A percentile compares a stretch with the other conserved stretches of the same genome.
Conservation (phyloP, 306 rosid species). For the Arachis stenosperma region DNA sequence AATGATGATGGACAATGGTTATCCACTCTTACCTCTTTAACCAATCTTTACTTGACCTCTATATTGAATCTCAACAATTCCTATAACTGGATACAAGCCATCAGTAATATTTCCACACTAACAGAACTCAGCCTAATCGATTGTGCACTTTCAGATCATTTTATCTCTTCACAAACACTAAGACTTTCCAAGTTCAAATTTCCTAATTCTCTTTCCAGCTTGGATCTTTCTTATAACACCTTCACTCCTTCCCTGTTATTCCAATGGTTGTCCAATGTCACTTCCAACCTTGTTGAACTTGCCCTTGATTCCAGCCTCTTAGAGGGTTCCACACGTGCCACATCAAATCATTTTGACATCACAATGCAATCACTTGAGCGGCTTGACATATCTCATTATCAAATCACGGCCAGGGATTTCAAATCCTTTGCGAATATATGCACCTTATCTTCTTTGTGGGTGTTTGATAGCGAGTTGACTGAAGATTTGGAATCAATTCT, state of each 20-base stretch:
- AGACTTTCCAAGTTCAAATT: constrained; percentile 1
- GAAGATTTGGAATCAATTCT: background rate
- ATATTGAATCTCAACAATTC: constrained; percentile 14
- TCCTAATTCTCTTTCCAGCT: constrained; percentile 15
- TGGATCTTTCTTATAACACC: background rate
- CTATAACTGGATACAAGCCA: background rate
- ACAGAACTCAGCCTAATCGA: background rate
- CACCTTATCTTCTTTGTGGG: background rate
- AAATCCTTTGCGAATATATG: background rate
- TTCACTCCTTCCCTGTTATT: constrained; percentile 30
- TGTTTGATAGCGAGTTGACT: background rate
- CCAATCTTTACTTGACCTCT: constrained; percentile 9
- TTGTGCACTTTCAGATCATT: constrained; percentile 35
- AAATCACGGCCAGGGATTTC: background rate
- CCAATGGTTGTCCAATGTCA: constrained; percentile 36
- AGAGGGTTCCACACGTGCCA: background rate
- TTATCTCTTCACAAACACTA: background rate
- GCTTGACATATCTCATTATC: background rate
- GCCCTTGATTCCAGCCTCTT: background rate
- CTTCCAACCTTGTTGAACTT: constrained; percentile 30
- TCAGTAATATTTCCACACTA: constrained; percentile 33
- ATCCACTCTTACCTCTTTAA: constrained; percentile 38
- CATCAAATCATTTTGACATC: background rate
- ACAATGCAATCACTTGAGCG: background rate
- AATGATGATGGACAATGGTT: background rate